phyloP scores from a whole-genome alignment of 331 rosid species.

The Prunus yedoensis region DNA sequence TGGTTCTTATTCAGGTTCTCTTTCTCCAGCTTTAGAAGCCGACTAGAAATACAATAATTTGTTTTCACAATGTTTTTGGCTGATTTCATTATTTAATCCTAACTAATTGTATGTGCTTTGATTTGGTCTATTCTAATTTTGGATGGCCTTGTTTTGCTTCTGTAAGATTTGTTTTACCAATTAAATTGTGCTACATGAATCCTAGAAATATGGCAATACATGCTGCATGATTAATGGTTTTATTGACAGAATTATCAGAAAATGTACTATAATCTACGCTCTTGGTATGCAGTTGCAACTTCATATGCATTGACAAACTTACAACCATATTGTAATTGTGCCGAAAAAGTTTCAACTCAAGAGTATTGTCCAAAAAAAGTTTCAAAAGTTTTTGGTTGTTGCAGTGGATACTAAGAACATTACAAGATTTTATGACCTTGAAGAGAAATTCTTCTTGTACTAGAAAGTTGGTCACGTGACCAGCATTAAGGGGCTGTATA shows the following conservation, averaged over 20 bases:
- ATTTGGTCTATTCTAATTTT: not conserved
- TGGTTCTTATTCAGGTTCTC: constrained; percentile 62
- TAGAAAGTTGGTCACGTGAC: no score
- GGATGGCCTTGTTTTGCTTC: not conserved
- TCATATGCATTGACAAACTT: no score
- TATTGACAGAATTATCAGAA: not conserved
- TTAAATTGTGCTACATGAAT: not conserved
- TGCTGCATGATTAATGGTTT: not conserved
- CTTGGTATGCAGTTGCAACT: no score
- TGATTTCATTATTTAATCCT: not conserved
- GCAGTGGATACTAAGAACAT: no score
- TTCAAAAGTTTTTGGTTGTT: no score
- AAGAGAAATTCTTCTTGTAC: no score
- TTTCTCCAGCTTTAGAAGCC: constrained; percentile 34
- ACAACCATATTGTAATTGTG: no score
- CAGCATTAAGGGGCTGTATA: no score
- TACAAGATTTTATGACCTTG: no score
- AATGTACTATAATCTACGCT: no score
- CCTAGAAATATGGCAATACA: not conserved
- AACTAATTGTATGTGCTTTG: constrained; percentile 10
- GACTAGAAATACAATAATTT: not conserved
- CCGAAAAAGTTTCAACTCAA: no score
- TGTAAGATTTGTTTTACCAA: constrained; percentile 5
- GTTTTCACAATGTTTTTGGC: not conserved
- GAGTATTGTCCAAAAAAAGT: no score